Conservation (phyloP, 192 early-diverging fungal species). For the Backusella sp. region DNA sequence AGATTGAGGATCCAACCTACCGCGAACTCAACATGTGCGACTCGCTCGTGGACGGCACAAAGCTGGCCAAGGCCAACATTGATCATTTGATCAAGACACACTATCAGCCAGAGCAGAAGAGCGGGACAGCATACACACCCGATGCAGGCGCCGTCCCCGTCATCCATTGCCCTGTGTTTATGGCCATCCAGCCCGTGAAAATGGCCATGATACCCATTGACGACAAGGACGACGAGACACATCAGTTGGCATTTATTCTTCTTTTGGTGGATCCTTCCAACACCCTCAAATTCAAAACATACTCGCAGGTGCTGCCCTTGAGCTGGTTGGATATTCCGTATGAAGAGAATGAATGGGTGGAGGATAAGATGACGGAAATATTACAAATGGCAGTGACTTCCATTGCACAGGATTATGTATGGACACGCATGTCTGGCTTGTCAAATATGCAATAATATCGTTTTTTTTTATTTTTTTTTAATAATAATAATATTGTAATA, state of each 20-base stretch:
- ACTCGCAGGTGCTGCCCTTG: slow-evolving; percentile 53
- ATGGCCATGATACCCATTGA: slow-evolving; percentile 37
- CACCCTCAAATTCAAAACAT: slow-evolving; percentile 48
- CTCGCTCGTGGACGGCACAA: slow-evolving; percentile 50
- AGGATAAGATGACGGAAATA: slow-evolving; percentile 52
- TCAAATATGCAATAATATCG: slow-evolving; percentile 4
- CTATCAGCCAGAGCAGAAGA: slow-evolving; percentile 25
- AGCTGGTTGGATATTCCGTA: slow-evolving; percentile 57
- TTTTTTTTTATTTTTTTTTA: neutral
- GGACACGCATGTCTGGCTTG: slow-evolving; percentile 58
- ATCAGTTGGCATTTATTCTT: slow-evolving; percentile 41
- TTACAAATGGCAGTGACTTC: slow-evolving; percentile 47
- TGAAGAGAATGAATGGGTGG: slow-evolving; percentile 67
- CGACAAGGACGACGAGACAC: slow-evolving; percentile 22
- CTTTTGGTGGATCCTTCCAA: slow-evolving; percentile 54
- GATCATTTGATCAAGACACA: slow-evolving; percentile 55
- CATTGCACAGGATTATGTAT: slow-evolving; percentile 64
- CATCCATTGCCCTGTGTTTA: slow-evolving; percentile 56
- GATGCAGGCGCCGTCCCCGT: slow-evolving; percentile 31
- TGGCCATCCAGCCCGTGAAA: slow-evolving; percentile 54
- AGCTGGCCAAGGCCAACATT: slow-evolving; percentile 58
- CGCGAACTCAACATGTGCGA: slow-evolving; percentile 59
- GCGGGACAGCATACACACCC: slow-evolving; percentile 16
- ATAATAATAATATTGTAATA: neutral
- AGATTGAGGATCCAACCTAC: slow-evolving; percentile 26